A percentile compares a stretch with the other conserved stretches of the same genome.
Conservation (phyloP, 257 asterid species). For the Galeopsis tetrahit region DNA sequence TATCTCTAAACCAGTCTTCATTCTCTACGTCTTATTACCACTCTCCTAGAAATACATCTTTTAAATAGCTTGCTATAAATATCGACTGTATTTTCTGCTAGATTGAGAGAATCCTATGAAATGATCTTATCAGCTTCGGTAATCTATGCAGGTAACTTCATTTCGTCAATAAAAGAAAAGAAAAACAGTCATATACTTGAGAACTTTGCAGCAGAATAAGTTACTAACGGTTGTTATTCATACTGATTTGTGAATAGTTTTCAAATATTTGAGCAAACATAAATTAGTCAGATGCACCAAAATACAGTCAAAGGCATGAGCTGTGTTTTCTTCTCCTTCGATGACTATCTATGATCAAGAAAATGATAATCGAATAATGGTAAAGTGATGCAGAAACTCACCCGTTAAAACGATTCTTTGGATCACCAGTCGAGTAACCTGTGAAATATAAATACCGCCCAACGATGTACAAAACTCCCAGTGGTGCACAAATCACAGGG, state of each 20-base stretch:
- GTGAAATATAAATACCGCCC: constrained; percentile 77
- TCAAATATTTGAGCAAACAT: not conserved
- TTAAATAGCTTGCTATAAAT: not conserved
- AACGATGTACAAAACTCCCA: constrained; percentile 56
- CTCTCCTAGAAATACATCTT: not conserved
- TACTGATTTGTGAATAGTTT: constrained; percentile 7
- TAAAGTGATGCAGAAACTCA: constrained; percentile 32
- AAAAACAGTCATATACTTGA: not conserved
- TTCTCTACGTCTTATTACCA: not conserved
- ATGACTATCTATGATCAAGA: constrained; percentile 10
- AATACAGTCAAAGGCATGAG: not conserved
- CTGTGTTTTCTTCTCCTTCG: not conserved
- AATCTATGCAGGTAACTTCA: not conserved
- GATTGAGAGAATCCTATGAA: constrained; percentile 4
- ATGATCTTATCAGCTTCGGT: constrained; percentile 6
- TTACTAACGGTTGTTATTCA: not conserved
- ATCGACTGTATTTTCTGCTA: not conserved
- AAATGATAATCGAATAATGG: not conserved
- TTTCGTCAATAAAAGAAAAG: not conserved
- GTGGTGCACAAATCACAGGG: constrained; percentile 61
- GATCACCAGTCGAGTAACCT: constrained; percentile 84
- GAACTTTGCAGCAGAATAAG: not conserved
- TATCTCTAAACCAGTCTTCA: not conserved
- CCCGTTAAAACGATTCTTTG: constrained; percentile 72
- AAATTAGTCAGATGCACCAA: not conserved